Conservation (phyloP, 1,284 basidiomycete species). For the Rhodotorula sp. region DNA sequence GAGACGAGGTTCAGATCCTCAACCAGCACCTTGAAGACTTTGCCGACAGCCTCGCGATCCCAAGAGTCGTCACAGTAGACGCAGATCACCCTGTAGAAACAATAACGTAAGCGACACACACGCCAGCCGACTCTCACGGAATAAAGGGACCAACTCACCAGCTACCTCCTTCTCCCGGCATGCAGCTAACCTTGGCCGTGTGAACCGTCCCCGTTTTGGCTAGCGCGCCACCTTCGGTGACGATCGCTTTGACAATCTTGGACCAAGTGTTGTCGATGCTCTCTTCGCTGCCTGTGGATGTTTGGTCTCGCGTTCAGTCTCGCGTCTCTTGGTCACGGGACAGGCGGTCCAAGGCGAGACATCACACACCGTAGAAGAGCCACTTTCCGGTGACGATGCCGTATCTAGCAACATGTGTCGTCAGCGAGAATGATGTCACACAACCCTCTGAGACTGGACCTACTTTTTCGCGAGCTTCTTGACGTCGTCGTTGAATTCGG, state of each 20-base stretch:
- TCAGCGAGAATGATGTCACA: neutral
- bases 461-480: conserved; percentile 33
- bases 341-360: neutral
- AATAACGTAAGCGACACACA: neutral
- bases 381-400: conserved; percentile 38
- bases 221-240: conserved; percentile 31
- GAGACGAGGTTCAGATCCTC: conserved; percentile 22
- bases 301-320: no score
- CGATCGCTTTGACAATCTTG: conserved; percentile 40
- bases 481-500: conserved; percentile 20
- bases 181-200: conserved; percentile 27
- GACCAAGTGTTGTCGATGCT: conserved; percentile 33
- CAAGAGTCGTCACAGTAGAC: conserved; percentile 40
- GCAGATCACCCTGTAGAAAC: conserved; percentile 32
- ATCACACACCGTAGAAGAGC: conserved; percentile 32
- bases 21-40: conserved; percentile 34
- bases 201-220: conserved; percentile 22
- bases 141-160: neutral
- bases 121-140: neutral
- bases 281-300: conserved; percentile 7
- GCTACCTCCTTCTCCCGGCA: neutral
- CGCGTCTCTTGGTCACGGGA: neutral
- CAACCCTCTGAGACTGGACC: neutral
- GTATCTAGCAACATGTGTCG: neutral
- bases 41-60: conserved; percentile 30